phyloP scores from a whole-genome alignment of 2,329 filamentous ascomycete species.

The Apiospora sp. region DNA sequence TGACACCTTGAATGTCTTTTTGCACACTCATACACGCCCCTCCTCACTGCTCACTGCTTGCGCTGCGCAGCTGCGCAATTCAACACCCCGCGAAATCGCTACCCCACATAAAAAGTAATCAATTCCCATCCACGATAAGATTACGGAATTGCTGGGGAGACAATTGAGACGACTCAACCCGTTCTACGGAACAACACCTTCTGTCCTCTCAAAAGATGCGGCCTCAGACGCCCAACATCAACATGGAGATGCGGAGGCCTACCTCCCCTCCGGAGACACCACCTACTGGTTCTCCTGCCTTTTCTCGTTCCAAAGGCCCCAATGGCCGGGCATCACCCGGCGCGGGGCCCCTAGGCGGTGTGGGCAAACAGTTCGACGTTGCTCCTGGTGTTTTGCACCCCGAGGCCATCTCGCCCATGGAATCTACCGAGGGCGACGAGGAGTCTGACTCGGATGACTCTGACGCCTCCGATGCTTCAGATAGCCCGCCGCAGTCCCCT shows the following conservation, averaged over 20 bases:
- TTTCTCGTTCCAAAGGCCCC: conserved; percentile 35
- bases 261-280: conserved; percentile 53
- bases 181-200: conserved; percentile 33
- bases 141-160: conserved; percentile 35
- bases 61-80: conserved; percentile 26
- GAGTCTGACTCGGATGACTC: conserved; percentile 26
- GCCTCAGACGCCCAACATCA: conserved; percentile 41
- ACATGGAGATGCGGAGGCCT: conserved; percentile 37
- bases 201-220: conserved; percentile 35
- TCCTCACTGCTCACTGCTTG: conserved; percentile 31
- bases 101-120: conserved; percentile 35
- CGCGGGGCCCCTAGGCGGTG: conserved; percentile 34
- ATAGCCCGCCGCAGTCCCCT: conserved; percentile 38
- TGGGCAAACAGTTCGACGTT: conserved; percentile 41
- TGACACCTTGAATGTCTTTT: conserved; percentile 48
- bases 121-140: conserved; percentile 37
- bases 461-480: conserved; percentile 35
- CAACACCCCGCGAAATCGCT: conserved; percentile 42
- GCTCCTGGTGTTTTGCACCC: conserved; percentile 35
- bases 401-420: conserved; percentile 44
- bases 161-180: conserved; percentile 22
- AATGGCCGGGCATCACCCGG: conserved; percentile 29
- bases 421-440: conserved; percentile 40
- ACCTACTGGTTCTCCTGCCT: conserved; percentile 42
- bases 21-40: conserved; percentile 26